Evolutionary conservation across 225 moss, liverwort and hornwort species (phyloP), one percentile per base, ranked within the genome.

Genomic region (Marchantia polymorpha): DNA sequence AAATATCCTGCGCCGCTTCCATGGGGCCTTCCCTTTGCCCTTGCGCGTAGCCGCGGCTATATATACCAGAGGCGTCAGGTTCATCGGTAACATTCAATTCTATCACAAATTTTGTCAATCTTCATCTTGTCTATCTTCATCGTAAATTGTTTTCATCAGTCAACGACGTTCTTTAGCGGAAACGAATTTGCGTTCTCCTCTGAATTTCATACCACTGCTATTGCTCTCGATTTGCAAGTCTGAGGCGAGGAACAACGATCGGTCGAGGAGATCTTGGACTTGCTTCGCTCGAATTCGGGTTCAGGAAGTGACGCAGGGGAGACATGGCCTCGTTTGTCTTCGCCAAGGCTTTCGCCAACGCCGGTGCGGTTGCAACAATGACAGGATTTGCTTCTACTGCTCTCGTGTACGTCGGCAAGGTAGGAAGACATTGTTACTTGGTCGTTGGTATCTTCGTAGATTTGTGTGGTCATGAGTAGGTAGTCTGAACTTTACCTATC

Each of bases 251-350:
- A 5, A 39, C 9, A 29, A 31, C 68, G 16, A 17, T 68, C 68
- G 68, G 3, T 63, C 12, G 14, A 68, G 31, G 39, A 31, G 68
- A 16, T 27, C 14, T 10, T 67, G 11, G 67, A 0, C 6, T 39
- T 13, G 30, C 67, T 0, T 63, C 63, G n/a, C 22, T 16, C 25
- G 16, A 7, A n/a, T 63, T n/a, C 1, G 25, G 22, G 23, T 19
- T 23, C 25, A 7, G n/a, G 63, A 63, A 63, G n/a, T 9, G 25
- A 63, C 9, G 49, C 2, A 71, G 46, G 11, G 46, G 17, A 71
- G 47, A 26, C n/a, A 82, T 78, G 77, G 72, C 72, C 22, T 63
- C 72, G 50, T 71, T 77, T 77, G 31, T 64, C 12, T 53, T 25
- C 10, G 22, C 72, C 23, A 77, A 13, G 64, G 71, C 30, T 12